Conservation (phyloP, 2,329 filamentous ascomycete genomes). For the Colletotrichum sp. region DNA sequence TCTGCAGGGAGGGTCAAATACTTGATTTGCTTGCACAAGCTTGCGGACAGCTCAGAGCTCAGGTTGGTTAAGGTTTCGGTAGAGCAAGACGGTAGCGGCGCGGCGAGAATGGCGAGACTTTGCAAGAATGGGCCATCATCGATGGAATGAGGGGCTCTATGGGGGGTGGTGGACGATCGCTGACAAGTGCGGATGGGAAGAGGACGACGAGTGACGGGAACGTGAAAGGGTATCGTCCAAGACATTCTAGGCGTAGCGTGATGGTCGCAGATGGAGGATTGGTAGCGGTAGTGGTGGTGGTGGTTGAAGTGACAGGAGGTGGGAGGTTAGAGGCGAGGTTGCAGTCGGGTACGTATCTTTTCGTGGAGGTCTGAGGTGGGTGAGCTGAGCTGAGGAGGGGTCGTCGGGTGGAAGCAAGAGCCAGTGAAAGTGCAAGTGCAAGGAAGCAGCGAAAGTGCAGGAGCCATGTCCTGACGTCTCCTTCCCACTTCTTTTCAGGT, state of each 20-base stretch:
- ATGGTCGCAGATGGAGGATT: not conserved
- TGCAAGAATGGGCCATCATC: not conserved
- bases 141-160: not conserved
- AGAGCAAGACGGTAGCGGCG: not conserved
- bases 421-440: not conserved
- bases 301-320: not conserved
- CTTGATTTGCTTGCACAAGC: not conserved
- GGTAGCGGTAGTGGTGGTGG: not conserved
- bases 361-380: not conserved
- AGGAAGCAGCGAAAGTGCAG: not conserved
- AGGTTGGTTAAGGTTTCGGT: slow-evolving; percentile 1
- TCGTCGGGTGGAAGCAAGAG: not conserved
- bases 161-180: not conserved
- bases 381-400: not conserved
- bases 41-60: not conserved
- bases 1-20: not conserved
- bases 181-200: slow-evolving; percentile 3
- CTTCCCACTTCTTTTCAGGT: not conserved
- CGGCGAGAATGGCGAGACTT: not conserved
- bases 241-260: slow-evolving; percentile 6
- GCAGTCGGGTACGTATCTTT: not conserved
- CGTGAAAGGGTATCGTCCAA: not conserved
- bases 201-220: not conserved
- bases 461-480: not conserved
- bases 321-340: not conserved